Conservation (phyloP, 1,139 yeast species). For the Debaryomyces nepalensis region DNA sequence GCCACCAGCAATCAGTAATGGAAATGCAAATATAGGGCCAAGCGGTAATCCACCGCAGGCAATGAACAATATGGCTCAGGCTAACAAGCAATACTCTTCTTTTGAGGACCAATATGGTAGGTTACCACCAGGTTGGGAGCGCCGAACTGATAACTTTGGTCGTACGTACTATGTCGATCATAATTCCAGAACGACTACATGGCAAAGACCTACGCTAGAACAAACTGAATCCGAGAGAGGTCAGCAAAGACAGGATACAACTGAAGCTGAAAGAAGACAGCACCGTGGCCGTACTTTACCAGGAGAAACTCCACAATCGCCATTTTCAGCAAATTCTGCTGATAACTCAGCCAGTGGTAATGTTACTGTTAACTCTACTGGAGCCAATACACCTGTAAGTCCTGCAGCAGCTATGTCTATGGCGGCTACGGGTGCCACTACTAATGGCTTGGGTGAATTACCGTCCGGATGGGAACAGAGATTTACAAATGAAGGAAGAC, state of each 20-base stretch:
- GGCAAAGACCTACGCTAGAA: slow-evolving; percentile 91
- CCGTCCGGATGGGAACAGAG: slow-evolving; percentile 99
- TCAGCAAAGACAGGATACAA: slow-evolving; percentile 59
- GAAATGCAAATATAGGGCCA: slow-evolving; percentile 15
- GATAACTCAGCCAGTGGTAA: slow-evolving; percentile 42
- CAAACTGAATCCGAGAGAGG: slow-evolving; percentile 72
- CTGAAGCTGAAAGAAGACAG: slow-evolving; percentile 88
- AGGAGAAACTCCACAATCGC: slow-evolving; percentile 60
- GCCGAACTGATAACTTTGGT: slow-evolving; percentile 96
- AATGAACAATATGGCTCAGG: slow-evolving; percentile 15
- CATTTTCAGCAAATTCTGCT: slow-evolving; percentile 28
- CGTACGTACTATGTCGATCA: slow-evolving; percentile 98
- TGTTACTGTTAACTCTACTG: slow-evolving; percentile 52
- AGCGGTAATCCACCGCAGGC: slow-evolving; percentile 19
- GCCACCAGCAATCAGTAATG: slow-evolving; percentile 13
- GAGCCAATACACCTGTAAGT: slow-evolving; percentile 54
- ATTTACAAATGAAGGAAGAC: slow-evolving; percentile 96
- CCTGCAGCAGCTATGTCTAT: slow-evolving; percentile 77
- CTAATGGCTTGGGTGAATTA: slow-evolving; percentile 93
- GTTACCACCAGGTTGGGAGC: slow-evolving; percentile 98
- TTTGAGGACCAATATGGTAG: slow-evolving; percentile 97
- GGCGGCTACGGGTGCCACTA: slow-evolving; percentile 90
- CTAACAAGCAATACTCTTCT: slow-evolving; percentile 74
- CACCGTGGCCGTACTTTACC: slow-evolving; percentile 92
- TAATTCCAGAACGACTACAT: slow-evolving; percentile 94